Base-by-base conservation (phyloP, 1,284 basidiomycete genomes). In the Phenoliferia sp. region DNA sequence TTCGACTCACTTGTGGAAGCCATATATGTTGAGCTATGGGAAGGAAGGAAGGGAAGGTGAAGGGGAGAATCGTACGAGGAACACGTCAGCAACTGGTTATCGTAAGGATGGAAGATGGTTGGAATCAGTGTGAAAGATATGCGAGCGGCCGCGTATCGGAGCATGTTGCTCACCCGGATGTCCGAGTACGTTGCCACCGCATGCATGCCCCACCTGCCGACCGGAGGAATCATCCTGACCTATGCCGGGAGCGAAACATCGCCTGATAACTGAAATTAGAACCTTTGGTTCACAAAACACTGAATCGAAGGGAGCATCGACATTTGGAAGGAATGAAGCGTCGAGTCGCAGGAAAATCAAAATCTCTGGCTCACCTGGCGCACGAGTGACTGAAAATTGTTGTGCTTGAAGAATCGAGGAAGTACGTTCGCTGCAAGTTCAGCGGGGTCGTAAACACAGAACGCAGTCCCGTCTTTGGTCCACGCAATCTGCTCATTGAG, bases 381-480 rank as follows among this genome's bases (percentile, higher is more conserved):
- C 7, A 82, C 79, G 65, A 82, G 82, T 9, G 77, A 79, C 64
- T 80, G 79, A 76, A 80, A 82, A 66, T 82, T 82, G 68, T 79
- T 79, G 66, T 82, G 81, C 72, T 81, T 80, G 79, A 81, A 82
- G 66, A 77, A 81, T 50, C 79, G 78, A 0, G 81, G 81, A 3
- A 82, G 71, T 9, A 79, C 79, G 62, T 62, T 77, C 76, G 76
- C 79, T 2, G 80, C 75, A 63, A 82, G 81, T 61, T 80, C 79
- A 34, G 77, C 77, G 0, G 81, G 80, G 64, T 80, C 78, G 34
- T 78, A 78, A 39, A 81, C 80, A 7, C 79, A 78, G 71, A 82
- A 81, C 9, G 78, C 77, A 12, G 76, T 75, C 12, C 81, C 81
- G 52, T 78, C 26, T 10, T 34, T 15, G 16, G 32, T 17, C 61